Base-by-base conservation (phyloP, 139 green algal species). In the Mesostigma viride region DNA sequence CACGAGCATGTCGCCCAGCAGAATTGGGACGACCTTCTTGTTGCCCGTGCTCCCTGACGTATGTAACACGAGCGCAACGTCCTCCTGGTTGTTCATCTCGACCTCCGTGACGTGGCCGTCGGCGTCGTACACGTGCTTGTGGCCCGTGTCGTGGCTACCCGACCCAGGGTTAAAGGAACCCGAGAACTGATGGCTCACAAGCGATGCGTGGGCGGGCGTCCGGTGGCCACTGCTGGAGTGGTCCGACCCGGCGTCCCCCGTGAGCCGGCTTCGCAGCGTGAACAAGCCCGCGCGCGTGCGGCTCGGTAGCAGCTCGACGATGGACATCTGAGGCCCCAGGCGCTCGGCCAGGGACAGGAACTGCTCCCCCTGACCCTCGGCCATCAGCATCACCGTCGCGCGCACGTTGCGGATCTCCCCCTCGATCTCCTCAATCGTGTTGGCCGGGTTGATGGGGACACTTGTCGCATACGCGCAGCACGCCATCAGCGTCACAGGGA, bases 11-110 rank as follows among this genome's bases (percentile, higher is more conserved):
- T 69, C 36, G 20, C 28, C 28, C 34, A 75, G 35, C 22, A 31
- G 28, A 34, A 64, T 70, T 5, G 68, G 62, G 4, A 75, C 68
- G 4, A 75, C 24, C 61, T 75, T 75, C 61, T 75, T 75, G 35
- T 69, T 70, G 4, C 68, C 68, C 22, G 36, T 75, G 6, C 22
- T 64, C 0, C 68, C 68, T 1, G 30, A 63, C 3, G 68, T 75
- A 5, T 70, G 60, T 28, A 75, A 35, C 3, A 75, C 57, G 22
- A 75, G 33, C 31, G 31, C 68, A 14, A 72, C 14, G 3, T 58
- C 32, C n/a, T n/a, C n/a, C n/a, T n/a, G n/a, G n/a, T n/a, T n/a
- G n/a, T n/a, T n/a, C n/a, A n/a, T n/a, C n/a, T n/a, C n/a, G n/a
- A n/a, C n/a, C n/a, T n/a, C n/a, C n/a, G n/a, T n/a, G n/a, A n/a